Evolutionary conservation across 805 yeast species (phyloP), one percentile per base, ranked within the genome.

Genomic region (Ogataea trehalophila): DNA sequence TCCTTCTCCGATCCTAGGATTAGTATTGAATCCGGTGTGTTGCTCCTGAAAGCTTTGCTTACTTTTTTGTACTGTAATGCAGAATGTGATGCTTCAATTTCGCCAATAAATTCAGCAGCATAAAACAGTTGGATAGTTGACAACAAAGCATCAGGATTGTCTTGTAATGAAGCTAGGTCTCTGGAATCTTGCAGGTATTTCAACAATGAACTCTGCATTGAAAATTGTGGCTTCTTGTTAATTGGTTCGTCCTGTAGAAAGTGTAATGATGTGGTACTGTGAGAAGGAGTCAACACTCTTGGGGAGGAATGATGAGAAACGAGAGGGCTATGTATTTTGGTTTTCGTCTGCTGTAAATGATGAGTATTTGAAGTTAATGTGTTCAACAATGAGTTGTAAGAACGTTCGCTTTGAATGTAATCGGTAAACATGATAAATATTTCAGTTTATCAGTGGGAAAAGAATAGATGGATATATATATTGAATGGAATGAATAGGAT

Each of bases 81-180:
- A 20, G 20, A 9, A 14, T 26, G 33, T 15, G 41, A 15, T 7
- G 14, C 33, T 39, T 39, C 18, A n/a, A 31, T 33, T 8, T 23
- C 33, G 11, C 18, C 23, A 23, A n/a, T 23, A 13, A 31, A 43
- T 15, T 42, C 43, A 23, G 43, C 51, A 26, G 41, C 41, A 4
- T 48, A 47, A 35, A 57, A 56, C 33, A 53, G 15, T 15, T 53
- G 50, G 17, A 61, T 56, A 4, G 61, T 53, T 2, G 57, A 40
- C 14, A 61, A 35, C 2, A 61, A 33, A 4, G 55, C 42, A 5
- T 50, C 57, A 20, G 61, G 59, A 15, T 59, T 57, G 29, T 47
- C 43, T 20, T 46, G 26, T 6, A 59, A 39, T 7, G 52, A 42
- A n/a, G 37, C 44, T 8, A 52, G 34, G 11, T 45, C 52, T 2